Conservation (phyloP, 176 grass and related monocot genomes). For the Zea luxurians region DNA sequence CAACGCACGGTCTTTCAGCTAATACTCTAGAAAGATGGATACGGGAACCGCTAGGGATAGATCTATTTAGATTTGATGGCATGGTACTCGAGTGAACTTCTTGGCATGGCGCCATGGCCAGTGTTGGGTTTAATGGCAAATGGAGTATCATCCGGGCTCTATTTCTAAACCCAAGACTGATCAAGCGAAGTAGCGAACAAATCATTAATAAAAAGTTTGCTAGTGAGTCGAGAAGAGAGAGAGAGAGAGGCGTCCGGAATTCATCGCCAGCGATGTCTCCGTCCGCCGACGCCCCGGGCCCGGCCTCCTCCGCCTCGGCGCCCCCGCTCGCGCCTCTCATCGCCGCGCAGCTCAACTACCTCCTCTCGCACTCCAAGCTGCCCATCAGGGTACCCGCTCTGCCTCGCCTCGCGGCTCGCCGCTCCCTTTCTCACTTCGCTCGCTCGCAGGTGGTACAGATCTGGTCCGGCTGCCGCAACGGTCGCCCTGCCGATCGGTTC, state of each 20-base stretch:
- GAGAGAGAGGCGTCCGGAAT: not conserved
- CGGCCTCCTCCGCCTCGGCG: constrained; percentile 12
- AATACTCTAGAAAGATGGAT: too few species aligned
- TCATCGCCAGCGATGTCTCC: constrained; percentile 39
- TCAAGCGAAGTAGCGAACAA: not conserved
- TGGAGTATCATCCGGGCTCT: too few species aligned
- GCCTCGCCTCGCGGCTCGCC: not conserved
- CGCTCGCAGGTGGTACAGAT: constrained; percentile 61
- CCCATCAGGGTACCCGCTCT: constrained; percentile 59
- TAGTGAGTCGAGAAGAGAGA: not conserved
- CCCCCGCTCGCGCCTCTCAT: constrained; percentile 56
- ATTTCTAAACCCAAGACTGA: not conserved
- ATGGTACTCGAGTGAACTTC: too few species aligned
- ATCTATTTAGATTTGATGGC: too few species aligned
- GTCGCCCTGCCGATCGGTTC: constrained; percentile 72
- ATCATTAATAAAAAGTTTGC: not conserved
- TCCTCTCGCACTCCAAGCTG: constrained; percentile 63
- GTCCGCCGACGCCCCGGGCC: constrained; percentile 26
- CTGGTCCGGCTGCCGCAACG: constrained; percentile 76
- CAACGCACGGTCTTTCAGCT: too few species aligned
- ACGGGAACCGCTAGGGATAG: too few species aligned
- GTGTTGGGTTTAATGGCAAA: too few species aligned
- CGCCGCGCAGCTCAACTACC: constrained; percentile 81
- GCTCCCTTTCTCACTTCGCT: not conserved
- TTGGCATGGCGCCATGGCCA: too few species aligned